phyloP scores from a whole-genome alignment of 306 rosid species.

The Fragaria iinumae region DNA sequence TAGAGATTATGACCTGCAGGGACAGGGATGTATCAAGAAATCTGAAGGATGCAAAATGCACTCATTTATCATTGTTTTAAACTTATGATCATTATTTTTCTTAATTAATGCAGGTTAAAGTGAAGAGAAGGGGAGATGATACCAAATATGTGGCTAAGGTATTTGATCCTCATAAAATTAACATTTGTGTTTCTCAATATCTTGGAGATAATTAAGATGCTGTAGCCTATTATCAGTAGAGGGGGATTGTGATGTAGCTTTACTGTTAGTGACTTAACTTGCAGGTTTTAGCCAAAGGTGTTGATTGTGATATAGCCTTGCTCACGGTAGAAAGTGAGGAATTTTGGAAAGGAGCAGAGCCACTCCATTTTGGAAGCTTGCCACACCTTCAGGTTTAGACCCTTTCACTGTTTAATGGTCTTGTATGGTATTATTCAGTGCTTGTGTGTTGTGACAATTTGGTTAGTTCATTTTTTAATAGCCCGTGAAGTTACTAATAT shows the following conservation, averaged over 20 bases:
- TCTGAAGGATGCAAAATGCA: slow-evolving; percentile 1
- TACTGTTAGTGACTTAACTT: slow-evolving; percentile 38
- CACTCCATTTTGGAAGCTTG: slow-evolving; percentile 78
- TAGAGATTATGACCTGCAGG: background rate
- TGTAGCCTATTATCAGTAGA: slow-evolving; percentile 43
- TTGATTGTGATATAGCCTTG: slow-evolving; percentile 95
- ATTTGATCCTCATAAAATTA: background rate
- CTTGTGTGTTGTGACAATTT: background rate
- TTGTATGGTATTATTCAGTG: slow-evolving; percentile 16
- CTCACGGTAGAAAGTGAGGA: slow-evolving; percentile 89
- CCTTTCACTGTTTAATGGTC: slow-evolving; percentile 9
- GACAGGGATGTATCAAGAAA: background rate
- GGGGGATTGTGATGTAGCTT: slow-evolving; percentile 79
- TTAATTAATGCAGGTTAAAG: slow-evolving; percentile 72
- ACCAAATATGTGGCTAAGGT: slow-evolving; percentile 98
- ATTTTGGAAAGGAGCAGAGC: slow-evolving; percentile 88
- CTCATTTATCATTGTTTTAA: background rate
- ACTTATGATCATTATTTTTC: background rate
- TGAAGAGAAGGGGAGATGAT: slow-evolving; percentile 96
- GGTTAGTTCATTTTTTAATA: background rate
- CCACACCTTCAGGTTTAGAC: slow-evolving; percentile 90
- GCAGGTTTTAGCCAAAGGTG: slow-evolving; percentile 94
- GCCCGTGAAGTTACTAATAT: background rate
- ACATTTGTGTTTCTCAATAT: background rate
- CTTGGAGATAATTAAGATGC: slow-evolving; percentile 13